Conservation (phyloP, 176 grass and related monocot species). For the Calamus simplicifolius region DNA sequence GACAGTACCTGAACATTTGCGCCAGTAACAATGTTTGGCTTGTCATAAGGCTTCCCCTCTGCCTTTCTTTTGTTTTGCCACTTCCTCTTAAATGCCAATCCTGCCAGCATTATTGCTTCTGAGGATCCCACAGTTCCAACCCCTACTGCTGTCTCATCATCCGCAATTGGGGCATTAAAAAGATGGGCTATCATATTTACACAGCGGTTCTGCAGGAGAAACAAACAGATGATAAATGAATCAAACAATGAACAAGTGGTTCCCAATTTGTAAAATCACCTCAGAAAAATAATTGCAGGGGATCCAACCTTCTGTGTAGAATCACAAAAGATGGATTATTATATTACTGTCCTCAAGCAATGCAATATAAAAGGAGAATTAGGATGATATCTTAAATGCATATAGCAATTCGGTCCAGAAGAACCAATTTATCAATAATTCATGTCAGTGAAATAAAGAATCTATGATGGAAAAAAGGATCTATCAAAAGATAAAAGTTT, state of each 20-base stretch:
- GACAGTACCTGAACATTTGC: constrained; percentile 73
- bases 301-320: no score
- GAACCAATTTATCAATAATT: no score
- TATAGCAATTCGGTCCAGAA: no score
- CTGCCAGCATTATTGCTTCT: constrained; percentile 80
- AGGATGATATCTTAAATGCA: no score
- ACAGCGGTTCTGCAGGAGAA: constrained; percentile 52
- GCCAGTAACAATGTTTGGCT: constrained; percentile 83
- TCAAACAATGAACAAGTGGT: neutral
- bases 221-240: constrained; percentile 8
- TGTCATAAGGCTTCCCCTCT: constrained; percentile 61
- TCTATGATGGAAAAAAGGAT: no score
- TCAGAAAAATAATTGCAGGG: no score
- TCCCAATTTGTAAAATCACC: no score
- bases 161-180: constrained; percentile 54
- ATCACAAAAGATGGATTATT: no score
- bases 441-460: no score
- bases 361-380: no score
- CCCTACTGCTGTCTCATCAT: constrained; percentile 51
- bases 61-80: constrained; percentile 75
- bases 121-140: constrained; percentile 69
- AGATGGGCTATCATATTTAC: constrained; percentile 85
- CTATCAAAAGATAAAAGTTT: no score
- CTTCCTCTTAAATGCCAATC: constrained; percentile 77
- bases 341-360: no score